Base-by-base conservation (phyloP, 192 early-diverging fungal genomes). In the Phlyctochytrium arcticum region DNA sequence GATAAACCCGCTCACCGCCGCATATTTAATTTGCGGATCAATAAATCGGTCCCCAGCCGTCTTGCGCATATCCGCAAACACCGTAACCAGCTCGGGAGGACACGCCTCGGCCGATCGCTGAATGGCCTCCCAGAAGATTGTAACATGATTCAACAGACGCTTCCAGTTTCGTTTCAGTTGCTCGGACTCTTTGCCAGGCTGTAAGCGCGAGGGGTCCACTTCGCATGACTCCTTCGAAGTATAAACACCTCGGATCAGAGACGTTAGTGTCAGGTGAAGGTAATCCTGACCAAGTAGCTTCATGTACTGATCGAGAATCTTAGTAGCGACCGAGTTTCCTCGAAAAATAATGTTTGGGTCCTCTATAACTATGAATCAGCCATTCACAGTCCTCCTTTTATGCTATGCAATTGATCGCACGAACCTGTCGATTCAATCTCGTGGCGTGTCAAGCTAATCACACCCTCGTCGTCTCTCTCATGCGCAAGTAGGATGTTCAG, bases 301-400 rank as follows among this genome's bases (percentile, higher is more conserved):
- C 82, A 86, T 82, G 56, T 81, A 86, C 39, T 80, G 67, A 36
- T 85, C 84, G 1, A 86, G 58, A 26, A 70, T 57, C 64, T 86
- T 86, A 23, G 80, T 85, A 6, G 81, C 72, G 26, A 85, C 48
- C 4, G 80, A 72, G 39, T 83, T 86, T 8, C 78, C 84, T 21
- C 84, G 65, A 60, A 86, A 86, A 10, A 85, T 58, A 23, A 80
- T 85, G 67, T 86, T 84, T 6, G 73, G 62, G 42, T 83, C 69
- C 27, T 70, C 84, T 69, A 53, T 48, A 2, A 56, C 19, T 8
- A 5, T 8, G 19, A 36, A 36, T n/a, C n/a, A n/a, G n/a, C 6
- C 8, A 33, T 9, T 6, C 21, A 33, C 54, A n/a, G n/a, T 7
- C 31, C 39, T n/a, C n/a, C 39, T 42, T 9, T 42, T 12, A 42